Conservation (phyloP, 306 rosid genomes). For the Astragalus glycyphyllos region DNA sequence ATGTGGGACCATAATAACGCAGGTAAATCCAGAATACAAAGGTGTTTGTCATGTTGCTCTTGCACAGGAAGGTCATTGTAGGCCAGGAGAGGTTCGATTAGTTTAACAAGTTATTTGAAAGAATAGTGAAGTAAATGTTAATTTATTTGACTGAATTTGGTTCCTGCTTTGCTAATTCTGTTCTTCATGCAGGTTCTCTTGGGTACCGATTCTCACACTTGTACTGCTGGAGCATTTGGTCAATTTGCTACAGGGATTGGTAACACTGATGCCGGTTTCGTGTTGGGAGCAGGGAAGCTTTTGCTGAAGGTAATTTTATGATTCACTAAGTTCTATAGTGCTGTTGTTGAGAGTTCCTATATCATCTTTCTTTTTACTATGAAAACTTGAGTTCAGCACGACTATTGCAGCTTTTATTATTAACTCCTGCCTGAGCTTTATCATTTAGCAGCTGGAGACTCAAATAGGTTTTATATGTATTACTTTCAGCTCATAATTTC, state of each 20-base stretch:
- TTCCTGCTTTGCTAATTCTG: slow-evolving; percentile 35
- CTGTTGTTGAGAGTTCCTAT: slow-evolving; percentile 19
- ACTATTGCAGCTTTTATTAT: slow-evolving; percentile 11
- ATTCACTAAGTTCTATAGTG: slow-evolving; percentile 18
- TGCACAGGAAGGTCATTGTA: slow-evolving; percentile 99
- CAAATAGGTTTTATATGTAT: neutral
- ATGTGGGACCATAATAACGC: slow-evolving; percentile 40
- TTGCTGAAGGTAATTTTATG: slow-evolving; percentile 71
- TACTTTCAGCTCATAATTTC: slow-evolving; percentile 7
- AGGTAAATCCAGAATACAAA: slow-evolving; percentile 98
- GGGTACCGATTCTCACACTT: slow-evolving; percentile 98
- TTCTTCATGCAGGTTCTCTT: slow-evolving; percentile 68
- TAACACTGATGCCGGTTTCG: slow-evolving; percentile 93
- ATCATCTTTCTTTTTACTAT: slow-evolving; percentile 7
- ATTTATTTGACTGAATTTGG: slow-evolving; percentile 29
- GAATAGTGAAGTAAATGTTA: slow-evolving; percentile 8
- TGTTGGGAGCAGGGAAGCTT: slow-evolving; percentile 88
- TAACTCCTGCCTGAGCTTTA: neutral
- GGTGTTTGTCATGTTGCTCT: slow-evolving; percentile 96
- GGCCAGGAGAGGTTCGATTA: slow-evolving; percentile 92
- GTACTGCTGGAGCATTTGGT: slow-evolving; percentile 99
- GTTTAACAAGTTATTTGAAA: slow-evolving; percentile 33
- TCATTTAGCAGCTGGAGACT: neutral
- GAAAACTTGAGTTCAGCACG: slow-evolving; percentile 6
- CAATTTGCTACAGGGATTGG: slow-evolving; percentile 98